These are phyloP conservation scores for Miscanthus lutarioriparius DNA, from an alignment of 176 grass and related monocot genomes.

Conservation along the genomic window DNA sequence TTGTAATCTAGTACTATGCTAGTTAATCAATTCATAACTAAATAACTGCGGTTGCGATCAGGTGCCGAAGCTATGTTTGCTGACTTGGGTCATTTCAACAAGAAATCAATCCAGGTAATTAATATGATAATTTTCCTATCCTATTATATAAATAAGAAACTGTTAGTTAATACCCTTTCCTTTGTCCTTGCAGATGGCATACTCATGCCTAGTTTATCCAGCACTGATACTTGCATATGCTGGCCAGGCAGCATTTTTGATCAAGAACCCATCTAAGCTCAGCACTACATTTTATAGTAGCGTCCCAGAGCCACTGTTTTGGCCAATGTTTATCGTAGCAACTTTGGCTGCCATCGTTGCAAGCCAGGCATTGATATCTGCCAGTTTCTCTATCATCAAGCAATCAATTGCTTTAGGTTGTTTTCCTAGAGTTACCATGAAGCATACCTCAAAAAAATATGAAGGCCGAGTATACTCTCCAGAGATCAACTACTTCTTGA, in stretches of 20 bases:
- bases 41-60: slow-evolving; percentile 32
- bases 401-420: slow-evolving; percentile 77
- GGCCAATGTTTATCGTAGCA: slow-evolving; percentile 75
- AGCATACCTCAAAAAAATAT: slow-evolving; percentile 66
- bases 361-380: slow-evolving; percentile 78
- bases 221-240: slow-evolving; percentile 71
- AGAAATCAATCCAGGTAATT: slow-evolving; percentile 68
- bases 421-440: slow-evolving; percentile 87
- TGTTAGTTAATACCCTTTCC: not conserved
- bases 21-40: not conserved
- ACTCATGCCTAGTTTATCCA: slow-evolving; percentile 66
- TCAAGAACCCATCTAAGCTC: slow-evolving; percentile 68
- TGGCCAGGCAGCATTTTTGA: slow-evolving; percentile 71
- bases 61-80: slow-evolving; percentile 94
- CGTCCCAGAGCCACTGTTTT: slow-evolving; percentile 63
- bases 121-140: not conserved
- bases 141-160: not conserved
- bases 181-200: slow-evolving; percentile 50
- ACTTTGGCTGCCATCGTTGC: slow-evolving; percentile 74
- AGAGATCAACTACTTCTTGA: slow-evolving; percentile 74
- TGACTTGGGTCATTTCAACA: slow-evolving; percentile 88
- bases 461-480: slow-evolving; percentile 84
- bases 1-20: not conserved
- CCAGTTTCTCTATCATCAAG: slow-evolving; percentile 84
- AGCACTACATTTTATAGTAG: slow-evolving; percentile 70